Evolutionary conservation across 345 rosid genomes (phyloP).

Genomic region (Arabidopsis suecica): DNA sequence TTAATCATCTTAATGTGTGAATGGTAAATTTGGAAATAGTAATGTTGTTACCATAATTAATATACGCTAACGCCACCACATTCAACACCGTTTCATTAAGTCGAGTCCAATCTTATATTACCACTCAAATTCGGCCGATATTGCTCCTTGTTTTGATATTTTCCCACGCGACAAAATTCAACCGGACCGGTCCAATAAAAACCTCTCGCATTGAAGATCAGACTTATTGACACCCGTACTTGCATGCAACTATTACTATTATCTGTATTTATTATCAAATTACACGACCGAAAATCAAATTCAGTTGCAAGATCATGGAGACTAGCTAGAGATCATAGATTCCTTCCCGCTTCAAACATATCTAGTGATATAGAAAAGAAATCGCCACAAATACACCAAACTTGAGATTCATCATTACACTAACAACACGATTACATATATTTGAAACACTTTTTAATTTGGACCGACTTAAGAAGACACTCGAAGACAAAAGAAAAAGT

Average conservation of each 20-base stretch:
- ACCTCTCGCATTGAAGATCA: neutral
- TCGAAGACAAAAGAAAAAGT: constrained; percentile 27
- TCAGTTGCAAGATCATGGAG: constrained; percentile 10
- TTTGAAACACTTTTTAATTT: neutral
- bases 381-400: constrained; percentile 2
- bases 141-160: neutral
- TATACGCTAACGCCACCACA: neutral
- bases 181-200: constrained; percentile 22
- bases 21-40: neutral
- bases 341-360: too few relatives aligned
- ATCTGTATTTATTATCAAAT: neutral
- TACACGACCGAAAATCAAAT: neutral
- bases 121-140: neutral
- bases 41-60: neutral
- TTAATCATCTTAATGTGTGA: neutral
- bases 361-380: neutral
- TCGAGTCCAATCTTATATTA: constrained; percentile 2
- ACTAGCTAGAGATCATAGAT: neutral
- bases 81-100: neutral
- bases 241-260: constrained; percentile 35
- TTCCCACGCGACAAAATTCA: constrained; percentile 9
- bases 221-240: constrained; percentile 31
- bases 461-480: constrained; percentile 24
- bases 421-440: neutral
- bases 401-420: constrained; percentile 15